Evolutionary conservation across 768 basidiomycete species (phyloP).

Genomic region (Sporobolomyces roseus): DNA sequence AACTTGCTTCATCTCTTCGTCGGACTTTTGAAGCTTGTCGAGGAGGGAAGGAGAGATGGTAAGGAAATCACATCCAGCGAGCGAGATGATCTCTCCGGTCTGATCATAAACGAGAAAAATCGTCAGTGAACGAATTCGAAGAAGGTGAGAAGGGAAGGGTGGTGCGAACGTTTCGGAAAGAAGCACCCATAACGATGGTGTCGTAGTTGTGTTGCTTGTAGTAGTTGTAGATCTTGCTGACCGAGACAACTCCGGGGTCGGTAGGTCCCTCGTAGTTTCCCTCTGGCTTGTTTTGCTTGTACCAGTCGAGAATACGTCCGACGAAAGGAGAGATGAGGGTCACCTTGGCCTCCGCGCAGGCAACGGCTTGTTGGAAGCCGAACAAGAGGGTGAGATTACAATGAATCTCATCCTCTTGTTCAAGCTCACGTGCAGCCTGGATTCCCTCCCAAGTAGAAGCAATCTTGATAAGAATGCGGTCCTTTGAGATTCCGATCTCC

Average conservation of each 20-base stretch:
- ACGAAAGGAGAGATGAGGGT: constrained; percentile 99
- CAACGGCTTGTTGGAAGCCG: constrained; percentile 97
- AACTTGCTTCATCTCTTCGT: constrained; percentile 73
- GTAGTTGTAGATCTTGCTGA: constrained; percentile 97
- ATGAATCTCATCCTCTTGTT: constrained; percentile 87
- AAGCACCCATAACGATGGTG: constrained; percentile 99
- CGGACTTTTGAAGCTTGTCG: constrained; percentile 84
- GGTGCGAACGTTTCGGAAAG: constrained; percentile 85
- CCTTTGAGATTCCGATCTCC: constrained; percentile 85
- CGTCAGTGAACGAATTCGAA: neutral
- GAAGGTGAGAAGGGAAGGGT: neutral
- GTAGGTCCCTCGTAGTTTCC: constrained; percentile 82
- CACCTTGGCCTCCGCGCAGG: constrained; percentile 95
- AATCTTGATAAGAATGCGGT: constrained; percentile 97
- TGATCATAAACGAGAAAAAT: neutral
- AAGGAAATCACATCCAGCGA: constrained; percentile 96
- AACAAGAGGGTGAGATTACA: constrained; percentile 99
- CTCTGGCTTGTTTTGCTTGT: constrained; percentile 81
- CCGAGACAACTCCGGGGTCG: constrained; percentile 93
- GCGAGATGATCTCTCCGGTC: constrained; percentile 55
- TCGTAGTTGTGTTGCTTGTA: constrained; percentile 99
- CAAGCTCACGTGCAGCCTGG: constrained; percentile 94
- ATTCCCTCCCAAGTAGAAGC: constrained; percentile 99
- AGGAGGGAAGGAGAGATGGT: constrained; percentile 88
- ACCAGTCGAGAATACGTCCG: constrained; percentile 89